Base-by-base conservation (phyloP, 1,139 yeast genomes). In the Candida freyschussii region DNA sequence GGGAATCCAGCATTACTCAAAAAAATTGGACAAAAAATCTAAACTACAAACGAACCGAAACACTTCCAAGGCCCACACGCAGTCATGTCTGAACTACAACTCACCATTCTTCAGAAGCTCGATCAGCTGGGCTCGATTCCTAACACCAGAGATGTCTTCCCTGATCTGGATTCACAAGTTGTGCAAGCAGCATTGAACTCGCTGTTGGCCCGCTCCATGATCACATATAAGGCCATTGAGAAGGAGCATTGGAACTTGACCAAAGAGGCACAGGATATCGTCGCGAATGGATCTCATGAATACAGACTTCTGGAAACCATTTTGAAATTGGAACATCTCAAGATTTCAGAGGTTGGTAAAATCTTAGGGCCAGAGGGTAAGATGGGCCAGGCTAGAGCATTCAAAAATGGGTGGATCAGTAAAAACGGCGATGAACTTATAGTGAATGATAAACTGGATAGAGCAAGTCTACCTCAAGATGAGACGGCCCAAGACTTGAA, bases 361-460 rank as follows among this genome's bases (percentile, higher is more conserved):
- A 75, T 80, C 44, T 68, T 89, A 60, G 96, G 97, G 32, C 65
- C 78, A 31, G 74, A 77, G 43, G 97, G 96, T 39, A 79, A 81
- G 51, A 72, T 89, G 44, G 99, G 98, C 40, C 98, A 91, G 65
- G 95, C 95, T 51, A 81, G 89, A 54, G 98, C 97, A n/a, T 91
- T 91, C 72, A 91, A 87, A 63, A 89, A 89, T 60, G 95, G 95
- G 31, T 91, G 99, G 99, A 78, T 91, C 52, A 65, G 75, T 47
- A 91, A 91, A 60, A 83, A 81, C 44, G 95, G 93, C 34, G 95
- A 84, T 49, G 75, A 69, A 53, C 70, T 91, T 48, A 73, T 84
- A 31, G 65, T 86, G 16, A 76, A 56, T 33, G 66, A 57, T 5
- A 70, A 59, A 34, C 59, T 63, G 23, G 56, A 59, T 27, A 55